Percentiles rank a stretch among this genome's conserved stretches.
Evolutionary conservation across 176 grass and related monocot species (phyloP).

Genomic region (Juncus inflexus): DNA sequence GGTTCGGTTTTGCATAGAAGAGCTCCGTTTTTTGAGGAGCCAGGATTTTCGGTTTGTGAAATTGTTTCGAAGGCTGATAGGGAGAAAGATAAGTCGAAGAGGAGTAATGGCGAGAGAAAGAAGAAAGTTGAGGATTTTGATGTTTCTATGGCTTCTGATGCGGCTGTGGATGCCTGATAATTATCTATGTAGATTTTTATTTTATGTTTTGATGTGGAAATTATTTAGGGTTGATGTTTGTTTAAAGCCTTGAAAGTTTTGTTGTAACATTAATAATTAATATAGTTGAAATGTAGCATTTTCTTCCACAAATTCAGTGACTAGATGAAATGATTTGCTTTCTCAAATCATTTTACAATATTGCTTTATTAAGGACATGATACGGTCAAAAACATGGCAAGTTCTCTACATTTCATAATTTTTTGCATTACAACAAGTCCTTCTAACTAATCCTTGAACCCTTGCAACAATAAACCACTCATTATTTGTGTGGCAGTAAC

Average conservation of each 20-base stretch:
- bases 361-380: too few relatives aligned
- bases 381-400: too few relatives aligned
- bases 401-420: too few relatives aligned
- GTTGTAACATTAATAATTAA: not conserved
- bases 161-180: conserved; percentile 5
- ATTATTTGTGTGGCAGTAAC: too few relatives aligned
- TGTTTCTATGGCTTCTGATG: not conserved
- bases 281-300: too few relatives aligned
- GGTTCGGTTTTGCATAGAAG: conserved; percentile 55
- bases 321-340: too few relatives aligned
- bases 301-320: too few relatives aligned
- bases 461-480: too few relatives aligned
- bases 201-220: too few relatives aligned
- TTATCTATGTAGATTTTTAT: not conserved
- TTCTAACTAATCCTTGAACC: too few relatives aligned
- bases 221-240: not conserved
- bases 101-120: conserved; percentile 4
- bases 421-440: too few relatives aligned
- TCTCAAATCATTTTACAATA: too few relatives aligned
- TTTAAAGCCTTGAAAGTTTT: conserved; percentile 1
- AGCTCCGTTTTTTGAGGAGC: conserved; percentile 74
- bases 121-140: conserved; percentile 26
- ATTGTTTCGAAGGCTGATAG: conserved; percentile 77
- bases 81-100: conserved; percentile 38
- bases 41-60: conserved; percentile 70